Percentiles rank a stretch among this genome's conserved stretches.
phyloP scores from a whole-genome alignment of 1,284 basidiomycete genomes.

The Ganoderma sinense region DNA sequence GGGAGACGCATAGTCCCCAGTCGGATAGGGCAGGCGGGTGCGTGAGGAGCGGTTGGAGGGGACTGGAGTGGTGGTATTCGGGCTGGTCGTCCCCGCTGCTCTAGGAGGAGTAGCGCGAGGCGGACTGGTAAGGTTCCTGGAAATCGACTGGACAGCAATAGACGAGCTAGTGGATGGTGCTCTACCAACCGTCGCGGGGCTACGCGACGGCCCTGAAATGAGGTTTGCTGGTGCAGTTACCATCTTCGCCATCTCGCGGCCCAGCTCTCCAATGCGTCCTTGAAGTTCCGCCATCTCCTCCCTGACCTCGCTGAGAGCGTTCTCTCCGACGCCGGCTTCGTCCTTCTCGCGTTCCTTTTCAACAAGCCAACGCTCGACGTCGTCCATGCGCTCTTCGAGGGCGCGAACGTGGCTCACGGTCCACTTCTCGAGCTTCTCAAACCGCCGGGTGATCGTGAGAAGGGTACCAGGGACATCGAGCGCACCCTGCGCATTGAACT shows the following conservation, averaged over 20 bases:
- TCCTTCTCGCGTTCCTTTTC: conserved; percentile 65
- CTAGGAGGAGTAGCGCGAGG: conserved; percentile 50
- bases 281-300: conserved; percentile 76
- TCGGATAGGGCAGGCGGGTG: conserved; percentile 78
- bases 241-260: conserved; percentile 78
- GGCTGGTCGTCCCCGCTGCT: conserved; percentile 68
- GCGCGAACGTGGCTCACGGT: conserved; percentile 83
- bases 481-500: conserved; percentile 71
- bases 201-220: conserved; percentile 58
- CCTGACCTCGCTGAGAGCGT: conserved; percentile 60
- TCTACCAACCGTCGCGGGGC: conserved; percentile 50
- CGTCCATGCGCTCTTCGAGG: conserved; percentile 83
- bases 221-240: conserved; percentile 63
- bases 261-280: conserved; percentile 73
- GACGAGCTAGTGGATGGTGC: conserved; percentile 44
- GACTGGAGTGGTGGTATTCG: conserved; percentile 57
- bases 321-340: conserved; percentile 31
- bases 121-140: conserved; percentile 39
- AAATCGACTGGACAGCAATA: conserved; percentile 43
- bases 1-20: conserved; percentile 79
- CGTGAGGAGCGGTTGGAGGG: conserved; percentile 42
- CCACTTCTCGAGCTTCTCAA: conserved; percentile 89
- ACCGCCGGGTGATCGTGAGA: conserved; percentile 71
- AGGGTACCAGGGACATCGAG: conserved; percentile 77
- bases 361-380: conserved; percentile 83